Conservation (phyloP, 805 yeast species). For the Yamadazyma ubonensis region DNA sequence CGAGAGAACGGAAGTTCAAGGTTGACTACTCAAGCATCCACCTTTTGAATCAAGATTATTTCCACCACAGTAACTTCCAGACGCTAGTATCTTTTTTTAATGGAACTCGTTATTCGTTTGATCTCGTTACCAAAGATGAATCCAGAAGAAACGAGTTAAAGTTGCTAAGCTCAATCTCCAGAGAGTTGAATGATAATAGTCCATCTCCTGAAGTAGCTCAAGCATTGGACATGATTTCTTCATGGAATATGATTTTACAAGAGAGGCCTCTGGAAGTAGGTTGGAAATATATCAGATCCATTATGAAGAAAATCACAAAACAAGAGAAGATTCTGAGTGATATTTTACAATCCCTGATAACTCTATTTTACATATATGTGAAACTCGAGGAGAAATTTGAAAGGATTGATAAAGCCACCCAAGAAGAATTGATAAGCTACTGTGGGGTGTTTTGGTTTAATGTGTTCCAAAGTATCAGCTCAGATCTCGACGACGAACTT, state of each 20-base stretch:
- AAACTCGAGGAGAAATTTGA: constrained; percentile 6
- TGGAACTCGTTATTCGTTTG: constrained; percentile 24
- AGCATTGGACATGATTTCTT: constrained; percentile 22
- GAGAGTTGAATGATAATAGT: constrained; percentile 11
- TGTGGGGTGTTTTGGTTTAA: constrained; percentile 12
- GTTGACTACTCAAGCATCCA: constrained; percentile 8
- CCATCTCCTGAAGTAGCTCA: constrained; percentile 15
- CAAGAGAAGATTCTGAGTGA: not conserved
- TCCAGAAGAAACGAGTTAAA: constrained; percentile 18
- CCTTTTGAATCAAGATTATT: constrained; percentile 6
- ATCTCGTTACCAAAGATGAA: constrained; percentile 22
- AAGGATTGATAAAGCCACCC: not conserved
- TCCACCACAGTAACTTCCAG: not conserved
- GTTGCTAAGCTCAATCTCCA: constrained; percentile 21
- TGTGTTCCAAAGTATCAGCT: constrained; percentile 6
- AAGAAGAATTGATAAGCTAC: constrained; percentile 4
- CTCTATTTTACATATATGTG: not conserved
- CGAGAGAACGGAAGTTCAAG: not conserved
- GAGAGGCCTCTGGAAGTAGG: constrained; percentile 19
- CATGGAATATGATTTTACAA: constrained; percentile 35
- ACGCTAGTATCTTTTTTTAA: constrained; percentile 10
- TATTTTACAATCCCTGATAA: not conserved
- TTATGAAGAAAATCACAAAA: constrained; percentile 6
- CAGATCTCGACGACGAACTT: constrained; percentile 3
- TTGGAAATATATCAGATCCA: constrained; percentile 10